Base-by-base conservation (phyloP, 441 rosid genomes). In the Capsella rubella region DNA sequence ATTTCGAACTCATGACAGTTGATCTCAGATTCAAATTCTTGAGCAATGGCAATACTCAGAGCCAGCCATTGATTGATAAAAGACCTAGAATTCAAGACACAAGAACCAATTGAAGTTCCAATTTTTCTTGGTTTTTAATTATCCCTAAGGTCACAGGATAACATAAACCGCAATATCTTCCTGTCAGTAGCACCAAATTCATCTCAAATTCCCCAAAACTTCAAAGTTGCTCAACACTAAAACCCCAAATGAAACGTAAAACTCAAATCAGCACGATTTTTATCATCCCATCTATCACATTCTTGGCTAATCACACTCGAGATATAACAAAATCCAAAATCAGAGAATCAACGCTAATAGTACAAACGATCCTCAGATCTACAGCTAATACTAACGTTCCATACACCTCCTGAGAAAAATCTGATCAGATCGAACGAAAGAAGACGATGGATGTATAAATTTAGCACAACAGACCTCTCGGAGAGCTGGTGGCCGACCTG, bases 401-500 rank as follows among this genome's bases (percentile, higher is more conserved):
- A 58, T 16, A n/a, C 5, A 45, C 29, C 51, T 12, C 49, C 61
- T 35, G 8, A 34, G 27, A 50, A 43, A 14, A 6, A 39, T 39
- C 47, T n/a, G 45, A 50, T 42, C 3, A 11, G 9, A 58, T 5
- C 64, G 63, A 53, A 21, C 25, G 25, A 51, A 9, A 9, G 4
- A 16, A 47, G 64, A 63, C 1, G 58, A 64, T 10, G 71, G 25
- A 21, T 21, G 25, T 21, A 21, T 21, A 21, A 0, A 31, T 31
- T 31, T 31, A 31, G 34, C 34, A 31, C 1, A n/a, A 53, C 80
- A 61, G 52, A 57, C 97, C 97, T 88, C 82, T 90, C 99, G 63
- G 97, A 91, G 83, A 95, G 98, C 91, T 95, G 99, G 76, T 91
- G 96, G 65, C 99, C 98, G 79, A 95, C 98, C 80, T 95, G 99